These are phyloP conservation scores for Trichosporon coremiiforme DNA, from an alignment of 1,284 basidiomycete species.

Conservation along the genomic window DNA sequence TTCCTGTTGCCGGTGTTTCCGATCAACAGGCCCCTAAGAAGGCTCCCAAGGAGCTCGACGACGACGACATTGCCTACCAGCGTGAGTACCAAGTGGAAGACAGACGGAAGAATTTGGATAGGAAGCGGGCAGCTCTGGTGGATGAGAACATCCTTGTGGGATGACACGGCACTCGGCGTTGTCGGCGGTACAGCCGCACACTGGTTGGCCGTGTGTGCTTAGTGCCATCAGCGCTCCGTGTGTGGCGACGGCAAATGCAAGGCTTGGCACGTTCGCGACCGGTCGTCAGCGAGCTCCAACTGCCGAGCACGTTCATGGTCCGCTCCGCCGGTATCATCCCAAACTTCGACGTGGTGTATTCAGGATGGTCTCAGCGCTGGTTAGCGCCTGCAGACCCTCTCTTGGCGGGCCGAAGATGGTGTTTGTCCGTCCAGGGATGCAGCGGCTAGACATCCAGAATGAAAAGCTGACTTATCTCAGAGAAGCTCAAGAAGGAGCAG, in stretches of 20 bases:
- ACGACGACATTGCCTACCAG: constrained; percentile 46
- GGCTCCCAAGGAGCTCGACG: constrained; percentile 39
- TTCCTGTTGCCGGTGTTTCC: no score
- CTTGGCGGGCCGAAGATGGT: not conserved
- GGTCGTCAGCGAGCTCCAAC: not conserved
- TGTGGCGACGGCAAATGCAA: no score
- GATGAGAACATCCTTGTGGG: no score
- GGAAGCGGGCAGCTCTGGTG: no score
- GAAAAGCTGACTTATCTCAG: not conserved
- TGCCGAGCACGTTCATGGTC: not conserved
- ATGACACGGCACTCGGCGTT: no score
- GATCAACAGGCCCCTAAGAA: constrained; percentile 31
- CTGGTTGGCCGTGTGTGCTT: no score
- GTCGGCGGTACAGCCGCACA: no score
- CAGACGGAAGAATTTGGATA: no score
- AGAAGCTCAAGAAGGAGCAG: constrained; percentile 41
- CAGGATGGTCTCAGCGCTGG: not conserved
- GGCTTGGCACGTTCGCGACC: no score
- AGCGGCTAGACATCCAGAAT: not conserved
- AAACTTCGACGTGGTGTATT: not conserved
- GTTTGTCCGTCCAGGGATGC: not conserved
- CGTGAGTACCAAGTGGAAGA: constrained; percentile 19
- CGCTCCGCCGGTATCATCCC: not conserved
- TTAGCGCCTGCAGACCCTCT: not conserved
- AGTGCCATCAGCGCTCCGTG: no score